Evolutionary conservation across 1,139 yeast genomes (phyloP).

Genomic region (Suhomyces chickasaworum): DNA sequence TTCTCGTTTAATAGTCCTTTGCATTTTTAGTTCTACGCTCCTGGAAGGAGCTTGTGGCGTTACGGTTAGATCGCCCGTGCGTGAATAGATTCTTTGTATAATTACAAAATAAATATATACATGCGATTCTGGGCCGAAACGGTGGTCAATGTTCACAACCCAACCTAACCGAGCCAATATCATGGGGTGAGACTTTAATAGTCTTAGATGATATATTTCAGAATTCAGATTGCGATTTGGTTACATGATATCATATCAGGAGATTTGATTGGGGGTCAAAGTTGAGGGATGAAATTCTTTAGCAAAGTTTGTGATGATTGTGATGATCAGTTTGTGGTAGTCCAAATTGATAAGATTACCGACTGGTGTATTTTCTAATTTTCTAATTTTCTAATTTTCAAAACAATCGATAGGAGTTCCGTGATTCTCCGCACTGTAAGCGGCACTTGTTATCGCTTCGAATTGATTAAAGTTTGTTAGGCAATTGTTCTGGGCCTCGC

Average conservation of each 20-base stretch:
- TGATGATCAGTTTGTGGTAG: too few relatives aligned
- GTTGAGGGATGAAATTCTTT: too few relatives aligned
- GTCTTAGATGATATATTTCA: neutral
- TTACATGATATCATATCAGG: neutral
- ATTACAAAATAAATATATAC: neutral
- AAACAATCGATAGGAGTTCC: neutral
- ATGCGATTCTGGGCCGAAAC: slow-evolving; percentile 1
- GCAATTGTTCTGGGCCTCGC: neutral
- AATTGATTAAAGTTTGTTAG: neutral
- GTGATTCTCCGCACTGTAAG: neutral
- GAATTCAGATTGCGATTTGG: neutral
- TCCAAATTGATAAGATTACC: too few relatives aligned
- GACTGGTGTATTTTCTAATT: too few relatives aligned
- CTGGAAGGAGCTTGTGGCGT: slow-evolving; percentile 3
- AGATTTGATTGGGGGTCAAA: neutral
- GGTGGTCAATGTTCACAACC: neutral
- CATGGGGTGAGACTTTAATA: neutral
- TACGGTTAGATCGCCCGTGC: slow-evolving; percentile 4
- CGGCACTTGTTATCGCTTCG: neutral
- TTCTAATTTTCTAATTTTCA: too few relatives aligned
- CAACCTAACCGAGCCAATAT: neutral
- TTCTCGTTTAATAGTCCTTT: neutral
- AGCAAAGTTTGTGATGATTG: too few relatives aligned
- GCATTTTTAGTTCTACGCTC: slow-evolving; percentile 3
- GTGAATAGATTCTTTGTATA: slow-evolving; percentile 1